Evolutionary conservation across 208 protist genomes (phyloP), one percentile per base, ranked within the genome.

Genomic region (Porcisia deanei): DNA sequence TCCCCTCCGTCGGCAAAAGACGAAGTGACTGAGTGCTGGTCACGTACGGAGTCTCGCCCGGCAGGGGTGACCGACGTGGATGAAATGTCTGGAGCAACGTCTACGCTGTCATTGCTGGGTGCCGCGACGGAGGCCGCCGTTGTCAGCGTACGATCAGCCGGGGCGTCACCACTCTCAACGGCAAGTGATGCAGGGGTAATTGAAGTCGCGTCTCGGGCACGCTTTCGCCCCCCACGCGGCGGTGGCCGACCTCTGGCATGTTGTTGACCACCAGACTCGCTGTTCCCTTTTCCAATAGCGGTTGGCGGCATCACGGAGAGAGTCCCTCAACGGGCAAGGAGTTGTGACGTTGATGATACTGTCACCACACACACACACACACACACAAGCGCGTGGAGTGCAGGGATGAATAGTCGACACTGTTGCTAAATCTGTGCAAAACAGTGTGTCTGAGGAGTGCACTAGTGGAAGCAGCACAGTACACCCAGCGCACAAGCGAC

Each of bases 21-120:
- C 7, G 66, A 65, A 8, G 66, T 77, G n/a, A 73, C 37, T 12
- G 78, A 82, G 0, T 52, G 66, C 10, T 37, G 66, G 55, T 82
- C 78, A 37, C 47, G 66, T 6, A 60, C 52, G 3, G 66, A 77
- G 10, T 58, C 53, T 3, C 78, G 78, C 22, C 78, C 78, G 9
- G 78, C 78, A 5, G 78, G 78, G 0, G 72, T 75, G 22, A 39
- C 34, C n/a, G 72, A 57, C 43, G 66, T 59, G 1, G 78, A 77
- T 7, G 72, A 82, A 41, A 53, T 0, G 2, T 67, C 61, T 39
- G 77, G 71, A 49, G 69, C 57, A 14, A 41, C 25, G 22, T 73
- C 71, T 14, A 55, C 18, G 43, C 34, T 41, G 53, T 53, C 58
- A 34, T 30, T 39, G 30, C 37, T 22, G 22, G 71, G 57, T 16